phyloP scores from a whole-genome alignment of 441 rosid genomes.

The Erysimum cheiri region DNA sequence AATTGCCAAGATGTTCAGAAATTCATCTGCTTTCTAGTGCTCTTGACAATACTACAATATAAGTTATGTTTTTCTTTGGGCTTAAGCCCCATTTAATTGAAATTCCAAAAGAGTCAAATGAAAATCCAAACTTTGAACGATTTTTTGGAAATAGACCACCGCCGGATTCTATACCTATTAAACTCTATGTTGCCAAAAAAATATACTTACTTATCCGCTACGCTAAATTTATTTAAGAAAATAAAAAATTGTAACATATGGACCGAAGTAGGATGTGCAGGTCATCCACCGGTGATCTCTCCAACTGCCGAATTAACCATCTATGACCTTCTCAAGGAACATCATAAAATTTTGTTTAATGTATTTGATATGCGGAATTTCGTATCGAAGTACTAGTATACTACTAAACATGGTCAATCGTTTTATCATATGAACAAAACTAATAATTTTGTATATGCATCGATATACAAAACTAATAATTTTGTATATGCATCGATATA shows the following conservation, averaged over 20 bases:
- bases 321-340: too few species aligned
- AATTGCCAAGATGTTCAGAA: not conserved
- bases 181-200: not conserved
- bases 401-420: too few species aligned
- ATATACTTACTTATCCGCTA: slow-evolving; percentile 8
- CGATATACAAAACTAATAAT: too few species aligned
- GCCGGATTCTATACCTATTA: not conserved
- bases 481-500: too few species aligned
- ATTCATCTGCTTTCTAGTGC: not conserved
- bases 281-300: not conserved
- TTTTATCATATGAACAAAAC: too few species aligned
- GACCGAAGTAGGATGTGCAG: slow-evolving; percentile 49
- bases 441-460: too few species aligned
- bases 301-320: not conserved
- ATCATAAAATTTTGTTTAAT: too few species aligned
- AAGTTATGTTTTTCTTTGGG: not conserved
- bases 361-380: too few species aligned
- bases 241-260: not conserved
- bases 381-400: too few species aligned
- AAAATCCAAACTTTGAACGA: not conserved
- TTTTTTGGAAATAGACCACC: not conserved
- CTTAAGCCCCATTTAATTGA: not conserved
- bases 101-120: not conserved
- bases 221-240: not conserved
- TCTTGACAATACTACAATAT: not conserved